Conservation (phyloP, 176 grass and related monocot species). For the Raddia distichophylla region DNA sequence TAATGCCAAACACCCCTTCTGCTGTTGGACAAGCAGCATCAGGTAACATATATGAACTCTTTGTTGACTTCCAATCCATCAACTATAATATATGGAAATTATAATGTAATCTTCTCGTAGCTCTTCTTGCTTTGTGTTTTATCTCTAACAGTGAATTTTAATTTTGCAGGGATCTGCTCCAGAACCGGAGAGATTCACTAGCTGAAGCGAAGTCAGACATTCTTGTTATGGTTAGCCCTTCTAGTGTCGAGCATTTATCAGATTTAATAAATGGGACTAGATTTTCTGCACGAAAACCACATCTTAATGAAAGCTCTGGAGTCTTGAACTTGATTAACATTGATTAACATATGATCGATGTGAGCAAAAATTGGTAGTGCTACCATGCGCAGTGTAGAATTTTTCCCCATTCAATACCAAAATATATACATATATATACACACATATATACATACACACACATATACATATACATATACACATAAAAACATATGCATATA, state of each 20-base stretch:
- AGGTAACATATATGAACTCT: constrained; percentile 55
- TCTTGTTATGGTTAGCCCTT: constrained; percentile 71
- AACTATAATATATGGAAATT: background rate
- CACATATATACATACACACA: too few relatives aligned
- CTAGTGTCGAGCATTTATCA: background rate
- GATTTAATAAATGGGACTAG: background rate
- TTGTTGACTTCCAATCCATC: constrained; percentile 7
- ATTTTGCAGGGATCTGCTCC: constrained; percentile 74
- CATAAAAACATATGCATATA: too few relatives aligned
- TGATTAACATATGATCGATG: too few relatives aligned
- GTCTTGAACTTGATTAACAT: background rate
- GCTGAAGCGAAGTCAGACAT: constrained; percentile 79
- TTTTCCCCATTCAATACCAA: too few relatives aligned
- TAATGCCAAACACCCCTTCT: constrained; percentile 98
- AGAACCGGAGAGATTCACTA: constrained; percentile 89
- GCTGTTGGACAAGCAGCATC: constrained; percentile 94
- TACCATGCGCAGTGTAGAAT: too few relatives aligned
- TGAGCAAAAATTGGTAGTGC: too few relatives aligned
- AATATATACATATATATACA: too few relatives aligned
- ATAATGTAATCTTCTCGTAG: background rate
- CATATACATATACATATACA: too few relatives aligned
- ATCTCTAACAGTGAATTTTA: background rate
- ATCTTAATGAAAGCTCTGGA: background rate
- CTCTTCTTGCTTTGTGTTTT: too few relatives aligned
- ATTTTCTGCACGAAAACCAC: background rate